These are phyloP conservation scores for Chrysopogon serrulatus DNA, from an alignment of 176 grass and related monocot species.

Conservation along the genomic window DNA sequence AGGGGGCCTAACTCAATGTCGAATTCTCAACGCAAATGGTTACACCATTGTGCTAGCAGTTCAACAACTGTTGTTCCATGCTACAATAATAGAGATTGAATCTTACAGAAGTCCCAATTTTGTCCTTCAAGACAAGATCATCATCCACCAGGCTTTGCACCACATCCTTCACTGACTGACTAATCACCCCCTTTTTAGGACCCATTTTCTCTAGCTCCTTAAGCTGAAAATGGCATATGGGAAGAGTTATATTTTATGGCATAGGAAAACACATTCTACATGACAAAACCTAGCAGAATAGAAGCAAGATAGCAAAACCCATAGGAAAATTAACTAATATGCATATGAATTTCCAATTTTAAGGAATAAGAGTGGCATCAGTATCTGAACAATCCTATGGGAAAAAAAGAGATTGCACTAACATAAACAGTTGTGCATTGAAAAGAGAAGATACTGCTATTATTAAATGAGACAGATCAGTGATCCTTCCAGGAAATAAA, in stretches of 20 bases:
- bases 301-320: not conserved
- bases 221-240: conserved; percentile 43
- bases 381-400: not conserved
- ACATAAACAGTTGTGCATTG: not conserved
- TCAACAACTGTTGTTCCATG: not conserved
- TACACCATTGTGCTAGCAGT: not conserved
- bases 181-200: conserved; percentile 93
- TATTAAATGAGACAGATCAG: not conserved
- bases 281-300: not conserved
- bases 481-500: not conserved
- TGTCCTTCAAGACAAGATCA: conserved; percentile 97
- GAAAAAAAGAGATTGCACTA: not conserved
- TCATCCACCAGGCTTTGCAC: conserved; percentile 95
- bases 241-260: not conserved
- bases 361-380: not conserved
- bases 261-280: conserved; percentile 8
- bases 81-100: not conserved
- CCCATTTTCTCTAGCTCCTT: conserved; percentile 98
- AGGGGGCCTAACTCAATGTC: not conserved
- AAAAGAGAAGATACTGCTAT: not conserved
- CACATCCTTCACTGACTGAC: conserved; percentile 98
- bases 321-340: not conserved
- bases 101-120: conserved; percentile 95
- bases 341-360: not conserved
- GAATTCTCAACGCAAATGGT: not conserved